A percentile compares a stretch with the other conserved stretches of the same genome.
Conservation (phyloP, 148 eudicot species). For the Rhododendron williamsianum region DNA sequence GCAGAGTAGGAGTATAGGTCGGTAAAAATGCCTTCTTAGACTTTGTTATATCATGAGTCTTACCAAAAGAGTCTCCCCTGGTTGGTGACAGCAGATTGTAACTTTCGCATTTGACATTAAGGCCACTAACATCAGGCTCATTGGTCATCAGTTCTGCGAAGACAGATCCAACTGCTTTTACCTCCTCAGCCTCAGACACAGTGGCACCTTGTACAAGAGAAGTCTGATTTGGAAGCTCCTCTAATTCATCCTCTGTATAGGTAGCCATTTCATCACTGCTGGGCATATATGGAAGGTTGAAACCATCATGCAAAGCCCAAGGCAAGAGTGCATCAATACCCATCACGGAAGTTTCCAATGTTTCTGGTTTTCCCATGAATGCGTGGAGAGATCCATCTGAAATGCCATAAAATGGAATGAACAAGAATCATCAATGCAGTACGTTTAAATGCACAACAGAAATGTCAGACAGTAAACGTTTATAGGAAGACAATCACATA, state of each 20-base stretch:
- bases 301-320: conserved; percentile 17
- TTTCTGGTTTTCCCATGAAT: conserved; percentile 12
- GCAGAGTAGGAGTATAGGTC: conserved; percentile 14
- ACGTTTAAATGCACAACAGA: background rate
- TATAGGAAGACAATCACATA: conserved; percentile 11
- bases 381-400: conserved; percentile 17
- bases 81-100: conserved; percentile 4
- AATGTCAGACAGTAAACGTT: background rate
- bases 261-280: conserved; percentile 17
- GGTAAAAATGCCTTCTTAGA: conserved; percentile 25
- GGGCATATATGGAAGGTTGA: conserved; percentile 14
- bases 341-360: conserved; percentile 16
- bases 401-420: conserved; percentile 9
- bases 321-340: conserved; percentile 9
- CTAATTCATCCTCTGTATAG: conserved; percentile 15
- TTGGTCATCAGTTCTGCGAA: conserved; percentile 19
- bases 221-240: conserved; percentile 23
- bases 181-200: conserved; percentile 20
- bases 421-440: background rate
- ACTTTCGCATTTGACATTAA: conserved; percentile 15
- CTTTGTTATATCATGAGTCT: conserved; percentile 16
- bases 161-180: conserved; percentile 14
- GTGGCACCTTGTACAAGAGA: conserved; percentile 10
- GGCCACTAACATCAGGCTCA: conserved; percentile 14
- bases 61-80: background rate